Evolutionary conservation across 2,329 filamentous ascomycete species (phyloP).

Genomic region (Cladosporium cucumerinum): DNA sequence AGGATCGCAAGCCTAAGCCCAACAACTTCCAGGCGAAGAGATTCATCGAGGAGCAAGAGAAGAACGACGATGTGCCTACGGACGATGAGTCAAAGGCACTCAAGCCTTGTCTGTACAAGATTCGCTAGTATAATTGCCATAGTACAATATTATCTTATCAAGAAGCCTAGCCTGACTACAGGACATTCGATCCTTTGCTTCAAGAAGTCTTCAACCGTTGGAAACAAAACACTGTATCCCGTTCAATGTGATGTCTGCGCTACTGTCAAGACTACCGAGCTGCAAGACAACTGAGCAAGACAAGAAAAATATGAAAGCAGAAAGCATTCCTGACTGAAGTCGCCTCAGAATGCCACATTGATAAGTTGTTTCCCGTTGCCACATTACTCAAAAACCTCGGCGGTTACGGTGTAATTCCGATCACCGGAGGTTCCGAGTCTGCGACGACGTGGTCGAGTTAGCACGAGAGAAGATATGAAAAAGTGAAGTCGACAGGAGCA

Average conservation of each 20-base stretch:
- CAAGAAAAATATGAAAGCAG: neutral
- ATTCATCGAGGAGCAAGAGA: conserved; percentile 56
- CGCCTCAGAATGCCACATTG: neutral
- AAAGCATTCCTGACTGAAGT: neutral
- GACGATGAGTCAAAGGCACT: conserved; percentile 68
- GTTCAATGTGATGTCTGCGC: neutral
- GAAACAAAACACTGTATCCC: neutral
- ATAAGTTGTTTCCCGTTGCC: neutral
- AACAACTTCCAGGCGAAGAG: conserved; percentile 41
- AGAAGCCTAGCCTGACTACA: neutral
- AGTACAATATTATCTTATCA: neutral
- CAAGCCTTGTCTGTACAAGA: conserved; percentile 96
- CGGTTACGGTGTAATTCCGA: neutral
- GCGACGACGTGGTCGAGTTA: neutral
- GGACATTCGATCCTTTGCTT: neutral
- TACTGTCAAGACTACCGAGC: neutral
- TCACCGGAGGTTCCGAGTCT: neutral
- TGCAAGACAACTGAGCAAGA: neutral
- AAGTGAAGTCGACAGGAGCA: neutral
- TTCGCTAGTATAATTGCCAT: conserved; percentile 56
- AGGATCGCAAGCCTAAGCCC: conserved; percentile 33
- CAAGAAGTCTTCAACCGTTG: neutral
- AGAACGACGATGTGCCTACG: conserved; percentile 52
- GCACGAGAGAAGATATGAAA: neutral
- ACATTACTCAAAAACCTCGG: neutral